Percentiles rank a stretch among this genome's conserved stretches.
phyloP scores from a whole-genome alignment of 1,284 basidiomycete genomes.

The Trametes hirsuta region DNA sequence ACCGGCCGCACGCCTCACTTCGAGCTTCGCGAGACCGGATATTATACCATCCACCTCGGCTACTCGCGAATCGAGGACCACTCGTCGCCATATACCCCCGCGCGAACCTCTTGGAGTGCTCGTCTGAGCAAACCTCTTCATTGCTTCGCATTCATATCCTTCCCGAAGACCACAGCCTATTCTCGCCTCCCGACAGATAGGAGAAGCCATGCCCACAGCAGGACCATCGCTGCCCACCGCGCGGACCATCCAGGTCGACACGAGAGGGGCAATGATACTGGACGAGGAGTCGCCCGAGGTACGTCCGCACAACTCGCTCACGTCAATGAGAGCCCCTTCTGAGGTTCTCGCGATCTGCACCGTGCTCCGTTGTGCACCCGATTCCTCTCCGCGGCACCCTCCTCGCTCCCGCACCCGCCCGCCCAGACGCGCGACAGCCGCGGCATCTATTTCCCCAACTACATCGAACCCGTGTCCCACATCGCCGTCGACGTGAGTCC shows the following conservation, averaged over 20 bases:
- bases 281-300: constrained; percentile 93
- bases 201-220: constrained; percentile 8
- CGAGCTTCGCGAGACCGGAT: background rate
- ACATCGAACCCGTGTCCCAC: constrained; percentile 96
- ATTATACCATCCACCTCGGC: constrained; percentile 10
- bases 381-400: constrained; percentile 2
- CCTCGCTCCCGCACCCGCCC: constrained; percentile 3
- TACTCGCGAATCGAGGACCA: constrained; percentile 2
- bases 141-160: background rate
- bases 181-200: background rate
- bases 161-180: background rate
- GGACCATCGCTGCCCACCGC: constrained; percentile 66
- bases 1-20: background rate
- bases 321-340: constrained; percentile 16
- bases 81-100: constrained; percentile 7
- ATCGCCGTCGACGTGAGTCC: constrained; percentile 90
- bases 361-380: constrained; percentile 4
- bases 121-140: too few species aligned
- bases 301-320: constrained; percentile 33
- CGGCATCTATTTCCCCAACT: constrained; percentile 94
- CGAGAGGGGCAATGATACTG: constrained; percentile 86
- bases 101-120: background rate
- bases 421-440: constrained; percentile 86
- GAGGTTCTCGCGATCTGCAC: constrained; percentile 16
- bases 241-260: constrained; percentile 83